Evolutionary conservation across 495 filamentous ascomycete species (phyloP), one percentile per base, ranked within the genome.

Genomic region (Penicillium bovifimosum): DNA sequence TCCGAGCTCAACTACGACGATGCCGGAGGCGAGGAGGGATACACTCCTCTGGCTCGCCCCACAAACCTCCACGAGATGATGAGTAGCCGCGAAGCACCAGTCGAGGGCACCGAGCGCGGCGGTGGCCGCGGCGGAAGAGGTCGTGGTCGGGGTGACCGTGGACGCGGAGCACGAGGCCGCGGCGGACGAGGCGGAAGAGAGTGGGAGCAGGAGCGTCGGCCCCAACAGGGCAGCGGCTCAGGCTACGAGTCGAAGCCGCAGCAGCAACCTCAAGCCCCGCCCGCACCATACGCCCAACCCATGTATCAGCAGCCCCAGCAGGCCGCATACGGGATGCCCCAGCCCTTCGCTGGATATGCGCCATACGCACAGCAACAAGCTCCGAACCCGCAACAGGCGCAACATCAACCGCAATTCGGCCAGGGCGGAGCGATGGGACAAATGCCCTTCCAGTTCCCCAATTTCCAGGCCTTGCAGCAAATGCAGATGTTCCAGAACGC

Each of bases 11-110:
- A 86, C 50, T 82, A 86, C 13, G 73, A 79, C 26, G 75, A 73
- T 44, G 84, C 84, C 55, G 54, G 52, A 31, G 63, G 54, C 11
- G 72, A 76, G 46, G 76, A 77, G 50, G 74, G 74, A 6, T 91
- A 90, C 68, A 84, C 80, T 48, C 86, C 86, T 28, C 73, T 91
- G 33, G 61, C 82, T 29, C 75, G 87, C 24, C 87, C 87, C 1
- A 74, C 74, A 39, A 79, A 82, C 44, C 65, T 78, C 3, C 76
- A 81, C 32, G 77, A 78, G 55, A 76, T 80, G 62, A 78, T 80
- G 71, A 67, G 61, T 18, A 40, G 56, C 4, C 66, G 69, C 20
- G 70, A 77, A 40, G 59, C 75, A 2, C 78, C 77, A 14, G 75
- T 80, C 42, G 82, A 80, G 58, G 62, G 55, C 13, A 66, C 58